Percentiles rank a stretch among this genome's conserved stretches.
phyloP scores from a whole-genome alignment of 441 rosid species.

The Mallotus japonicus region DNA sequence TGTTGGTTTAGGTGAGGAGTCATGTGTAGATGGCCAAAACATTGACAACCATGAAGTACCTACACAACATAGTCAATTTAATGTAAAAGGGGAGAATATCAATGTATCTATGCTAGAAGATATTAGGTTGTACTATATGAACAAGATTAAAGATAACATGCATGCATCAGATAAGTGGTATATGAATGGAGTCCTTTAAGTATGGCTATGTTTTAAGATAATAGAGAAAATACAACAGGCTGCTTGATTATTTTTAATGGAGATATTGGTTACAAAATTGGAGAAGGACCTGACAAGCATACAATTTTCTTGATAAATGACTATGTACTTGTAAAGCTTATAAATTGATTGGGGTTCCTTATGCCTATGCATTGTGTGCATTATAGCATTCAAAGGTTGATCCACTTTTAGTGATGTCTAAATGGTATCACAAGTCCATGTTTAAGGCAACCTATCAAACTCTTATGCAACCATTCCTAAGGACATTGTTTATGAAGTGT shows the following conservation, averaged over 20 bases:
- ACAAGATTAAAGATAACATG: background rate
- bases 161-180: background rate
- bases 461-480: no score
- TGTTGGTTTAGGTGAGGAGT: no score
- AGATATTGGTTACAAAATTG: background rate
- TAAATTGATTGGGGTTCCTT: background rate
- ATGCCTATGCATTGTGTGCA: background rate
- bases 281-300: background rate
- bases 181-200: background rate
- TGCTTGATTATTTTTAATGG: background rate
- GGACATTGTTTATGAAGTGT: no score
- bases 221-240: background rate
- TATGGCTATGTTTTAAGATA: background rate
- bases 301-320: no score
- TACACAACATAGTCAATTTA: no score
- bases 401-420: no score
- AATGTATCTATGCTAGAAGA: background rate
- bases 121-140: background rate
- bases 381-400: no score
- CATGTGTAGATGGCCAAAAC: no score
- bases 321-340: background rate
- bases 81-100: no score
- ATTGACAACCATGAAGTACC: no score
- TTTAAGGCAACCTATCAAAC: no score
- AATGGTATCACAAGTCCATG: no score